Conservation (phyloP, 1,284 basidiomycete genomes). For the Austroboletus niveus region DNA sequence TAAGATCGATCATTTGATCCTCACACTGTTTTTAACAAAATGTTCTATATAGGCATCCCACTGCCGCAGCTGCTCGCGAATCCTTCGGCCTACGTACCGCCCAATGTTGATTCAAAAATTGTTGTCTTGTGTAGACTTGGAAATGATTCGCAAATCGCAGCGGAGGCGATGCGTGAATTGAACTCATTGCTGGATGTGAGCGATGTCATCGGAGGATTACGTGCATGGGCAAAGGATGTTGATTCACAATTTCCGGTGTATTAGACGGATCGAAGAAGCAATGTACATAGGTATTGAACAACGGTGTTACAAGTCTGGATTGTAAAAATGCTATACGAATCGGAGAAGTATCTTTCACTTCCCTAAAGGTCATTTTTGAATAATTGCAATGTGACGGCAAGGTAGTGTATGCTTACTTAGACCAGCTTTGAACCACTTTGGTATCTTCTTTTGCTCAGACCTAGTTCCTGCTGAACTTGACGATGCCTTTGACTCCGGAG, state of each 20-base stretch:
- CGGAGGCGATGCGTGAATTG: slow-evolving; percentile 53
- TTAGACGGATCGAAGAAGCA: slow-evolving; percentile 36
- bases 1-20: slow-evolving; percentile 37
- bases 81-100: slow-evolving; percentile 44
- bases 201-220: slow-evolving; percentile 79
- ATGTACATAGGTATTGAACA: neutral
- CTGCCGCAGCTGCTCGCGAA: slow-evolving; percentile 58
- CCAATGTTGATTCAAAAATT: slow-evolving; percentile 28
- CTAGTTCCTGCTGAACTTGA: slow-evolving; percentile 22
- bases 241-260: slow-evolving; percentile 80
- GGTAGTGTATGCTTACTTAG: slow-evolving; percentile 40
- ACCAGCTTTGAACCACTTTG: slow-evolving; percentile 70
- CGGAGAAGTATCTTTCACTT: slow-evolving; percentile 17
- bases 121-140: slow-evolving; percentile 84
- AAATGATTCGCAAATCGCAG: slow-evolving; percentile 92
- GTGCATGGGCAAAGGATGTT: slow-evolving; percentile 72
- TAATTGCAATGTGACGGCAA: neutral
- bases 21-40: neutral
- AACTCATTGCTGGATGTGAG: slow-evolving; percentile 40
- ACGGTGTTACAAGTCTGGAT: neutral
- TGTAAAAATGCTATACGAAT: slow-evolving; percentile 8
- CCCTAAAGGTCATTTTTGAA: slow-evolving; percentile 13
- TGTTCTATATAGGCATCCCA: slow-evolving; percentile 56
- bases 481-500: slow-evolving; percentile 21
- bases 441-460: slow-evolving; percentile 55